A percentile compares a stretch with the other conserved stretches of the same genome.
Conservation (phyloP, 176 grass and related monocot species). For the Bonia amplexicaulis region DNA sequence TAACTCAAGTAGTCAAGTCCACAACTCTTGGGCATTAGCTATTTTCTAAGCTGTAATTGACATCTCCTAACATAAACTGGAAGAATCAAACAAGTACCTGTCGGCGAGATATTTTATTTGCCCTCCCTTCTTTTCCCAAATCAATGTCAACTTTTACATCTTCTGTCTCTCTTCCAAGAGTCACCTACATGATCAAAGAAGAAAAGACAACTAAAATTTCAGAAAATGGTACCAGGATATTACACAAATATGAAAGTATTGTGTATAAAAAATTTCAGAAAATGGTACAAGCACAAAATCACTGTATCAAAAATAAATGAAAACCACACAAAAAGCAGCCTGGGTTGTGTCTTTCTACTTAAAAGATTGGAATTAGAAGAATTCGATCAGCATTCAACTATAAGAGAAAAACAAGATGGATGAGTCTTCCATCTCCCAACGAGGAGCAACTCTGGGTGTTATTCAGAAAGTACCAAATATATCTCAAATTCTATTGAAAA, state of each 20-base stretch:
- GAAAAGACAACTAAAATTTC: background rate
- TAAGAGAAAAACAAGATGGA: background rate
- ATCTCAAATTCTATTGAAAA: background rate
- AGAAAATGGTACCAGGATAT: conserved; percentile 16
- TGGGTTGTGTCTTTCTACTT: background rate
- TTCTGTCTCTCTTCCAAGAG: conserved; percentile 90
- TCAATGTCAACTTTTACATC: conserved; percentile 95
- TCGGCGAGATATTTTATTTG: conserved; percentile 86
- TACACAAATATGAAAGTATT: conserved; percentile 6
- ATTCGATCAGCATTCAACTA: conserved; percentile 5
- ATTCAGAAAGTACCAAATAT: background rate
- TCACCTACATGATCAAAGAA: conserved; percentile 52
- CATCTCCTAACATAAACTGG: conserved; percentile 8
- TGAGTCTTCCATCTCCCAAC: background rate
- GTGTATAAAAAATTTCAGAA: background rate
- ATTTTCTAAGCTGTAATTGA: conserved; percentile 20
- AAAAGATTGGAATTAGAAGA: conserved; percentile 21
- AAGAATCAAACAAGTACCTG: conserved; percentile 52
- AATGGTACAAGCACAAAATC: background rate
- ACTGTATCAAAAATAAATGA: background rate
- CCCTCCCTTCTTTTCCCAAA: conserved; percentile 89
- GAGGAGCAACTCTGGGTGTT: background rate
- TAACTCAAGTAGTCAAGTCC: background rate
- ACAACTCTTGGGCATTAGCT: conserved; percentile 1
- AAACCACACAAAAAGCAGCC: background rate